Conservation (phyloP, 176 grass and related monocot genomes). For the Metroxylon sagu region DNA sequence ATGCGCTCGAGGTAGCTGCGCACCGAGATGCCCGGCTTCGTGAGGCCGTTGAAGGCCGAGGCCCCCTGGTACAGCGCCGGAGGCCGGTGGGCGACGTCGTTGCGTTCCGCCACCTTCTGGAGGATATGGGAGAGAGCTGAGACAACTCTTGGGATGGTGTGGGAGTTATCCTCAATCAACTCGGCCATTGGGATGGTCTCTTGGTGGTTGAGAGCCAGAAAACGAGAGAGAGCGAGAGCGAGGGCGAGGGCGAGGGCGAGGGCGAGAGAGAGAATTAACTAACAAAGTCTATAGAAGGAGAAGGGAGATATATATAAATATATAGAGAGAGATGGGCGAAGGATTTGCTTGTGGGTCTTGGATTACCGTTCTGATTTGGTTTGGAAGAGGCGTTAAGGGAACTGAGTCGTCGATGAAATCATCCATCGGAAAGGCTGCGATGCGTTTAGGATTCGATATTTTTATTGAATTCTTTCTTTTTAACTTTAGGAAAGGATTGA, state of each 20-base stretch:
- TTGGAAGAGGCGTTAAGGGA: too few species aligned
- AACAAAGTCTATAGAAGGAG: too few species aligned
- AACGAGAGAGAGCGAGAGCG: background rate
- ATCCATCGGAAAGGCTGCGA: too few species aligned
- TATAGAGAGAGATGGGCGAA: too few species aligned
- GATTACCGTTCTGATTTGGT: too few species aligned
- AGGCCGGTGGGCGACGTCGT: slow-evolving; percentile 33
- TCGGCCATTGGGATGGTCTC: slow-evolving; percentile 8
- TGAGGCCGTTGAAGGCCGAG: slow-evolving; percentile 72
- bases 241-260: slow-evolving; percentile 10
- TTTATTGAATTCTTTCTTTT: too few species aligned
- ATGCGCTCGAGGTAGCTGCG: slow-evolving; percentile 89
- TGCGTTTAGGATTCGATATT: too few species aligned
- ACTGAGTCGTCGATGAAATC: too few species aligned
- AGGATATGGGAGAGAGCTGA: slow-evolving; percentile 77
- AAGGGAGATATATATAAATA: too few species aligned
- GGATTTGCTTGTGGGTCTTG: too few species aligned
- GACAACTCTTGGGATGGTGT: slow-evolving; percentile 64
- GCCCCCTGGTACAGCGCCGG: background rate
- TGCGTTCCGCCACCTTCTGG: slow-evolving; percentile 52
- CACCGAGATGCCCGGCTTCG: slow-evolving; percentile 83
- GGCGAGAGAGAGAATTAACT: background rate
- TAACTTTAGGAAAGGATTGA: too few species aligned
- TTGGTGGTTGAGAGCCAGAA: background rate
- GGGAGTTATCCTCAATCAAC: background rate